These are phyloP conservation scores for Eudorina sp. DNA, from an alignment of 139 green algal species.

Conservation along the genomic window DNA sequence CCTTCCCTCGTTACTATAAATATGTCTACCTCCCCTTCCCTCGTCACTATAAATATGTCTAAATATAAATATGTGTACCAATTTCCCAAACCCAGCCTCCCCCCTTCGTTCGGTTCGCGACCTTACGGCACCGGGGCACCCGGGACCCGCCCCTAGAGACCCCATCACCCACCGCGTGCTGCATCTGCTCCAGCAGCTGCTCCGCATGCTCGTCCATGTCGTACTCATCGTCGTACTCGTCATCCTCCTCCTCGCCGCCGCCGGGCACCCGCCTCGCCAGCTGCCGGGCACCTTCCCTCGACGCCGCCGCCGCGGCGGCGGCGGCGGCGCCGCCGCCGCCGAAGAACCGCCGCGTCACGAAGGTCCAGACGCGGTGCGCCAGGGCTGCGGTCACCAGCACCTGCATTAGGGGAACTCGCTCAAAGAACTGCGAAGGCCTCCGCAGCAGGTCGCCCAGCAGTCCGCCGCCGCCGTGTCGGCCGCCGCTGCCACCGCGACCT, in stretches of 20 bases:
- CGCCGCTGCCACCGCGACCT: background rate
- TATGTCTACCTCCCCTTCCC: no score
- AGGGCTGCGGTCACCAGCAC: background rate
- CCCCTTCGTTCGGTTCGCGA: no score
- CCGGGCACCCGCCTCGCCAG: background rate
- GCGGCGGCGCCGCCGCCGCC: background rate
- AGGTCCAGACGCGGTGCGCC: constrained; percentile 1
- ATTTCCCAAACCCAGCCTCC: no score
- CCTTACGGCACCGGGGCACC: no score
- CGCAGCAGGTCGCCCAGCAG: background rate
- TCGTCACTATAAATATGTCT: no score
- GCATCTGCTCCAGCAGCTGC: constrained; percentile 3
- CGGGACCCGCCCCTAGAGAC: background rate
- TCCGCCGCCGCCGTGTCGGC: background rate
- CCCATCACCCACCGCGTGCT: background rate
- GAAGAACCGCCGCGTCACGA: constrained; percentile 2
- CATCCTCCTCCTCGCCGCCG: background rate
- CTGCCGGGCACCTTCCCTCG: background rate
- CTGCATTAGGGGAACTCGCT: constrained; percentile 14
- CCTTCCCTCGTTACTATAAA: no score
- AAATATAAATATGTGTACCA: no score
- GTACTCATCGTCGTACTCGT: background rate
- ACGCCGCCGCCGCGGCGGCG: background rate
- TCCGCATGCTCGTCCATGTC: constrained; percentile 10
- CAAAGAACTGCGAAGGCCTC: background rate